Evolutionary conservation across 2,329 filamentous ascomycete species (phyloP).

Genomic region (Diplodia mutila): DNA sequence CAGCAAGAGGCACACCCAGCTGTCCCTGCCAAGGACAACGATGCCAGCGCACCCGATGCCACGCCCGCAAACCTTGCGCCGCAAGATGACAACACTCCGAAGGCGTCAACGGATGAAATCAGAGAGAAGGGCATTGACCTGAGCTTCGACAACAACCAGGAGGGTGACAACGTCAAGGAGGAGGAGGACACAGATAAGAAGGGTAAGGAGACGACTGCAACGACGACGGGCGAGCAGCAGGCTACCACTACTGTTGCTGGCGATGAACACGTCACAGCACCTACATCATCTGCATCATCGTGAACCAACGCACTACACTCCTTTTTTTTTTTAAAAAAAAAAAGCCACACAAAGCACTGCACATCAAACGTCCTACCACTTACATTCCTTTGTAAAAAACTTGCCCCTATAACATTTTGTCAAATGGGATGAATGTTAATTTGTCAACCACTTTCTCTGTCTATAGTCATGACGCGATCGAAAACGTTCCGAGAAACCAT

Average conservation of each 20-base stretch:
- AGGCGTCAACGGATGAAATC: neutral
- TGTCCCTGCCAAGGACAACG: constrained; percentile 1
- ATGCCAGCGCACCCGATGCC: constrained; percentile 1
- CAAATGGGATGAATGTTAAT: constrained; percentile 25
- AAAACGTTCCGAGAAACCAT: constrained; percentile 22
- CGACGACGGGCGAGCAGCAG: constrained; percentile 22
- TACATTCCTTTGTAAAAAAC: constrained; percentile 23
- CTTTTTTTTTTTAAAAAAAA: too few relatives aligned
- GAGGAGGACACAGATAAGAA: constrained; percentile 15
- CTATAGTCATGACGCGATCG: constrained; percentile 17
- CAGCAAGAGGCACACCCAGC: neutral
- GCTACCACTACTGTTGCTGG: constrained; percentile 14
- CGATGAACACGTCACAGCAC: constrained; percentile 14
- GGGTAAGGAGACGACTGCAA: constrained; percentile 23
- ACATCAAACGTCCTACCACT: constrained; percentile 16
- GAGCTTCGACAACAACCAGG: constrained; percentile 6
- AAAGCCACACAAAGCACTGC: neutral
- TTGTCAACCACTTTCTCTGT: neutral
- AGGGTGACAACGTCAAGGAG: constrained; percentile 18
- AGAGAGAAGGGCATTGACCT: constrained; percentile 16
- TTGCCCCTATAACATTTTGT: neutral
- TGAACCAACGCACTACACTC: constrained; percentile 1
- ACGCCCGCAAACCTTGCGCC: neutral
- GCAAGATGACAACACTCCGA: constrained; percentile 2
- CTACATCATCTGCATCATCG: constrained; percentile 19